These are phyloP conservation scores for Laguncularia racemosa DNA, from an alignment of 345 rosid species.

Conservation along the genomic window DNA sequence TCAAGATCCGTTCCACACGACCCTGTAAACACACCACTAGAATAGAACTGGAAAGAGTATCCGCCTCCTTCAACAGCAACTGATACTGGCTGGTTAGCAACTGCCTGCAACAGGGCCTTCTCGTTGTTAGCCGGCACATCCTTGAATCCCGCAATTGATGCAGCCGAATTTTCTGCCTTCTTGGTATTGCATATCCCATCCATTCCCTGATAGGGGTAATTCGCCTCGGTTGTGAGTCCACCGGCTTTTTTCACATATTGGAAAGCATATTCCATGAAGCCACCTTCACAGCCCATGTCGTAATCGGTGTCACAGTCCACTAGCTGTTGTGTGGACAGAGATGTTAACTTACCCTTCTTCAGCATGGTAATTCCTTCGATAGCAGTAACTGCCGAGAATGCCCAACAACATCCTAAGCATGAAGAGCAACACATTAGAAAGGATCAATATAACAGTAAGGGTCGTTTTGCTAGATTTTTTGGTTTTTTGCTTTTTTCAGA, in stretches of 20 bases:
- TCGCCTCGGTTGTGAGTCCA: no score
- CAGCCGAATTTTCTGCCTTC: background rate
- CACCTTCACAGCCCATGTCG: no score
- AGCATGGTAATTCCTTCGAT: no score
- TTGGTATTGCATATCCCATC: background rate
- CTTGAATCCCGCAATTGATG: background rate
- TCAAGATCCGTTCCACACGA: conserved; percentile 19
- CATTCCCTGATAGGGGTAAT: no score
- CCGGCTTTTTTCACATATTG: no score
- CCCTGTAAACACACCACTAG: conserved; percentile 28
- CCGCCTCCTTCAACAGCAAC: conserved; percentile 22
- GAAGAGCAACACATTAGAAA: background rate
- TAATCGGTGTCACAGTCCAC: no score
- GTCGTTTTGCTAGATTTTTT: no score
- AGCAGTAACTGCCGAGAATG: background rate
- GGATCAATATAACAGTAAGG: background rate
- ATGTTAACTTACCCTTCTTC: no score
- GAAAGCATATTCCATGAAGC: no score
- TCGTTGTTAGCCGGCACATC: background rate
- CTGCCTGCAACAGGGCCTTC: background rate
- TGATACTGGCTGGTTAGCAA: conserved; percentile 25
- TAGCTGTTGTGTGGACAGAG: no score
- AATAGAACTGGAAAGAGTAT: conserved; percentile 21
- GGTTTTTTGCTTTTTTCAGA: no score
- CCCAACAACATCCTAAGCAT: background rate